Conservation (phyloP, 108 stramenopile genomes). For the Cyclotella cryptica region DNA sequence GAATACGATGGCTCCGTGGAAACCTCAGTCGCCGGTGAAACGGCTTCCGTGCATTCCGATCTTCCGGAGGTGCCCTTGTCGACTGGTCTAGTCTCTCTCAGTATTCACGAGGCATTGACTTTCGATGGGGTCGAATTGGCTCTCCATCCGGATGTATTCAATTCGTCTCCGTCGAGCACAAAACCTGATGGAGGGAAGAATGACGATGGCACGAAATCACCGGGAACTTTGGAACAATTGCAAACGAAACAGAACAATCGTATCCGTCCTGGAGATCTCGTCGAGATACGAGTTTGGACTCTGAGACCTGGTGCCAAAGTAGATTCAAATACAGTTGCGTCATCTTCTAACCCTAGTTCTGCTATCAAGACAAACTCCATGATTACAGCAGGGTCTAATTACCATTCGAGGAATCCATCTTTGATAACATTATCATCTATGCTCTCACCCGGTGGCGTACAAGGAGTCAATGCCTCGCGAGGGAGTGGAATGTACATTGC, state of each 20-base stretch:
- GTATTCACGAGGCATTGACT: slow-evolving; percentile 83
- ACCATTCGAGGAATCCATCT: slow-evolving; percentile 42
- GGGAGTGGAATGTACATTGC: background rate
- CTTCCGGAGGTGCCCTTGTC: slow-evolving; percentile 44
- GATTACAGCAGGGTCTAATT: background rate
- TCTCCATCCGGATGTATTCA: slow-evolving; percentile 84
- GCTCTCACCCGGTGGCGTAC: slow-evolving; percentile 11
- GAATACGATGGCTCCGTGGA: background rate
- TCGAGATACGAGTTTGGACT: slow-evolving; percentile 88
- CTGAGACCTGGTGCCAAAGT: slow-evolving; percentile 23
- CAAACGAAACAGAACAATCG: background rate
- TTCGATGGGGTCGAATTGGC: slow-evolving; percentile 86
- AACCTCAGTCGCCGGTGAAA: background rate
- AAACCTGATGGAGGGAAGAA: slow-evolving; percentile 10
- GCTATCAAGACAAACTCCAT: slow-evolving; percentile 17
- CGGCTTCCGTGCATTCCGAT: slow-evolving; percentile 7
- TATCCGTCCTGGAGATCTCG: slow-evolving; percentile 60
- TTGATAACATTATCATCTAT: slow-evolving; percentile 23
- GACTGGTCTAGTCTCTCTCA: slow-evolving; percentile 75
- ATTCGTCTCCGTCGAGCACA: background rate
- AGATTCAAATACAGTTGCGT: background rate
- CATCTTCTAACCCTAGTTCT: slow-evolving; percentile 18
- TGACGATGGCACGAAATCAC: slow-evolving; percentile 8
- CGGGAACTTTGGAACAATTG: background rate
- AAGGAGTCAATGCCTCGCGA: background rate